Evolutionary conservation across 1,139 yeast genomes (phyloP), one percentile per base, ranked within the genome.

Genomic region (Geotrichum siamense): DNA sequence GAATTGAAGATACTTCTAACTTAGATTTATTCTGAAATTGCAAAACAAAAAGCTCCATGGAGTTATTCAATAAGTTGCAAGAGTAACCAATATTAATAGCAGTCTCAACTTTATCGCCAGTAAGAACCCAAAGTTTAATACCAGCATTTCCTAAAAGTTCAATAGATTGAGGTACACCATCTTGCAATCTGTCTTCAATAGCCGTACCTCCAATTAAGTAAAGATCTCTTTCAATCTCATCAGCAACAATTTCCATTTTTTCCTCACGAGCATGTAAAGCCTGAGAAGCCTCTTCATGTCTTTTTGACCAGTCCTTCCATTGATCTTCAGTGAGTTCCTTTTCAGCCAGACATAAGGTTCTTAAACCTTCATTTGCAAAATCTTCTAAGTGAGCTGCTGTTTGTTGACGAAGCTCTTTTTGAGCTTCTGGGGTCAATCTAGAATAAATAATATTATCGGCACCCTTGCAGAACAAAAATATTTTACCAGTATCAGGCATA

Each of bases 51-150:
- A 91, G 69, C 56, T 85, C 82, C 98, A 91, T 91, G 32, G 79
- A 84, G 55, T 77, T 85, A 51, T 83, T 86, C 51, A 91, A 71
- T 52, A 91, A 69, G 57, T 91, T 91, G 71, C 97, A 91, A 10
- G 96, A 86, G 61, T 86, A 91, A 3, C 98, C 98, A 69, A 91
- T 91, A 60, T 91, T 91, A 59, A 91, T 91, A 8, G 98, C 98
- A 26, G 98, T 91, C 66, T 91, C 98, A 39, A 91, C 93, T 66
- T 89, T 84, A 65, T 91, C 98, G 64, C 98, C 98, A 15, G 98
- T 91, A 47, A 91, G 72, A 31, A 91, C 97, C 98, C 98, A 91
- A 45, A 91, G 70, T 63, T 91, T 91, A 54, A 91, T 83, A 57
- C 98, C 98, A 6, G 96, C 97, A 54, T 80, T 76, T 10, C 82